Percentiles rank a stretch among this genome's conserved stretches.
Conservation (phyloP, 208 protist genomes). For the Trypanosoma grayi region DNA sequence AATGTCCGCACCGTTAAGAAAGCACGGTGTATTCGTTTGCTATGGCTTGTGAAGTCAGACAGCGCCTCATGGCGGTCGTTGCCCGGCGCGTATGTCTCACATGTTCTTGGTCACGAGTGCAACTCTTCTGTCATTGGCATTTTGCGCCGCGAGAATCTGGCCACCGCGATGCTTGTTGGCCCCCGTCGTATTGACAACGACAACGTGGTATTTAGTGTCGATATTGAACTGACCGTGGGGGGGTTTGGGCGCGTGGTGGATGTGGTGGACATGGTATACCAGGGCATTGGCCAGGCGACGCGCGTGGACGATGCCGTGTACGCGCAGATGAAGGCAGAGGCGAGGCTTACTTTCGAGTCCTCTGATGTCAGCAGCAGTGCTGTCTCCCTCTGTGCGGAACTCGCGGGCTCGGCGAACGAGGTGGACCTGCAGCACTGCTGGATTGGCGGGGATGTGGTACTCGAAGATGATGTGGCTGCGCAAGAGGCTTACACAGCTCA, state of each 20-base stretch:
- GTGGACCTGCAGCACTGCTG: slow-evolving; percentile 52
- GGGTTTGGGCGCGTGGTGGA: slow-evolving; percentile 52
- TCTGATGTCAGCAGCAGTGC: slow-evolving; percentile 27
- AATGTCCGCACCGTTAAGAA: slow-evolving; percentile 72
- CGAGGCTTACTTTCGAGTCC: slow-evolving; percentile 52
- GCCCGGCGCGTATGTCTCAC: slow-evolving; percentile 73
- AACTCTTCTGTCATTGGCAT: slow-evolving; percentile 83
- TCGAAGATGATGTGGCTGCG: slow-evolving; percentile 57
- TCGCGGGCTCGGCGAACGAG: slow-evolving; percentile 41
- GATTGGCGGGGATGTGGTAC: slow-evolving; percentile 34
- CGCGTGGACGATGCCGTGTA: slow-evolving; percentile 59
- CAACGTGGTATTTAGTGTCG: slow-evolving; percentile 42
- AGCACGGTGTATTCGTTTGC: slow-evolving; percentile 40
- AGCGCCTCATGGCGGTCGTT: slow-evolving; percentile 45
- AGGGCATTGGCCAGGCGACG: slow-evolving; percentile 50
- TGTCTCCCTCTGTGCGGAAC: slow-evolving; percentile 43
- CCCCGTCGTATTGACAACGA: slow-evolving; percentile 54
- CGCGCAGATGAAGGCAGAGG: slow-evolving; percentile 57
- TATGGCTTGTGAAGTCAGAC: slow-evolving; percentile 53
- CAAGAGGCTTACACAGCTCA: slow-evolving; percentile 39
- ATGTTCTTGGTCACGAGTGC: slow-evolving; percentile 94
- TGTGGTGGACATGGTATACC: slow-evolving; percentile 59
- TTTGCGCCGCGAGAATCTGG: slow-evolving; percentile 69
- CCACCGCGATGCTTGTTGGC: slow-evolving; percentile 71
- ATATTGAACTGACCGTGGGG: slow-evolving; percentile 49